phyloP scores from a whole-genome alignment of 169 alveolate species.

The Eimeria zaria region DNA sequence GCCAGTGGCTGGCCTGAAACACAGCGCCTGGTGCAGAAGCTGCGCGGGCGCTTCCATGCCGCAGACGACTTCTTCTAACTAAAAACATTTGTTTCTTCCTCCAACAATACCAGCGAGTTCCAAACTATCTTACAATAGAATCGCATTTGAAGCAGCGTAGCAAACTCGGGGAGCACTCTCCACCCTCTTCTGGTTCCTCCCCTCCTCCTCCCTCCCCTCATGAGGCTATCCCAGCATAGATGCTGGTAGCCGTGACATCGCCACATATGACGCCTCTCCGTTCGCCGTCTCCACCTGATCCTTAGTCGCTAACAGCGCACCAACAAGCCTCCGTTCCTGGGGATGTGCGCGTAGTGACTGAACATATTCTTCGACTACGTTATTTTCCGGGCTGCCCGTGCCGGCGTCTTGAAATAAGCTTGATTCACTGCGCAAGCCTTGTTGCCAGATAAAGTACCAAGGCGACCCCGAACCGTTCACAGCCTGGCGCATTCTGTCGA shows the following conservation, averaged over 20 bases:
- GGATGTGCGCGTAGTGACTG: conserved; percentile 85
- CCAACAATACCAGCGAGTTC: not conserved
- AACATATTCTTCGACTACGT: conserved; percentile 71
- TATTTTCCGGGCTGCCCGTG: conserved; percentile 46
- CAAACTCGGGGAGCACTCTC: conserved; percentile 17
- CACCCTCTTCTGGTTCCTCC: not conserved
- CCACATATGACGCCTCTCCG: conserved; percentile 61
- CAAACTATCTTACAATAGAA: not conserved
- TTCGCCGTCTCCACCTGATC: conserved; percentile 73
- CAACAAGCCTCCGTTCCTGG: conserved; percentile 75
- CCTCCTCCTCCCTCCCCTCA: not conserved
- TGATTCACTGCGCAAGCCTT: conserved; percentile 17
- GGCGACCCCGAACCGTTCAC: conserved; percentile 37
- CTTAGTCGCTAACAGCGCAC: conserved; percentile 67
- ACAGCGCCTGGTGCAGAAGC: not conserved
- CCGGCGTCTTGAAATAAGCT: conserved; percentile 52
- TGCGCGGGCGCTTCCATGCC: not conserved
- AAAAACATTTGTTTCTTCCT: not conserved
- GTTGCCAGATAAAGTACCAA: conserved; percentile 25
- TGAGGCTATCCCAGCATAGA: conserved; percentile 31
- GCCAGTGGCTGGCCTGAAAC: conserved; percentile 16
- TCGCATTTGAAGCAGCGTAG: not conserved
- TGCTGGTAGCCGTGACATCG: conserved; percentile 75
- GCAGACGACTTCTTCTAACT: not conserved
- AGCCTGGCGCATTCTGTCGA: conserved; percentile 58